Evolutionary conservation across 2,329 filamentous ascomycete genomes (phyloP).

Genomic region (Paecilomyces sp.): DNA sequence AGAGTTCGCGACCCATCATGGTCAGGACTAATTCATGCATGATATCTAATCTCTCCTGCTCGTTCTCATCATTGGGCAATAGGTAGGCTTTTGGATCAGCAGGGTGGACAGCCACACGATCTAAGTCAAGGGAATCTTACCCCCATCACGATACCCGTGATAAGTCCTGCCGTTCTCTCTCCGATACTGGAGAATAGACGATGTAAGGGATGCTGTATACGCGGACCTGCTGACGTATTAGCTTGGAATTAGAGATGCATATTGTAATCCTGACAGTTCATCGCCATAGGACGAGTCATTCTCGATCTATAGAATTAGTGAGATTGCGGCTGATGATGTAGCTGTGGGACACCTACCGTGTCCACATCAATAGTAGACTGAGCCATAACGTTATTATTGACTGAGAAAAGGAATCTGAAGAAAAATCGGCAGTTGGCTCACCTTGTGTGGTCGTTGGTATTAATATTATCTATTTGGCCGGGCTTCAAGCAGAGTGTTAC

Average conservation of each 20-base stretch:
- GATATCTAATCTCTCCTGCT: slow-evolving; percentile 3
- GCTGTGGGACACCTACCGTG: too few relatives aligned
- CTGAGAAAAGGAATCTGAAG: too few relatives aligned
- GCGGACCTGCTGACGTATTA: neutral
- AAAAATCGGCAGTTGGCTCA: too few relatives aligned
- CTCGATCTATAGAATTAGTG: neutral
- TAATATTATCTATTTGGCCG: too few relatives aligned
- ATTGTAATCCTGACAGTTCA: neutral
- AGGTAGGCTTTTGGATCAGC: neutral
- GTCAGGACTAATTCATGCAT: slow-evolving; percentile 1
- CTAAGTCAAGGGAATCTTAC: neutral
- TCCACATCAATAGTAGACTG: too few relatives aligned
- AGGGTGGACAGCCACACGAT: neutral
- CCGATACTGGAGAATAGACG: slow-evolving; percentile 9
- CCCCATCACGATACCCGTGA: slow-evolving; percentile 17
- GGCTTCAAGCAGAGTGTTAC: too few relatives aligned
- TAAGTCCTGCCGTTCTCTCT: slow-evolving; percentile 28
- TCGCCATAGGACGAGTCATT: slow-evolving; percentile 1
- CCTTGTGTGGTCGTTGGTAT: too few relatives aligned
- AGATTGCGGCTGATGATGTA: too few relatives aligned
- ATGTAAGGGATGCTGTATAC: slow-evolving; percentile 1
- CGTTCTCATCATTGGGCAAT: slow-evolving; percentile 5
- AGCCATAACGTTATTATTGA: too few relatives aligned
- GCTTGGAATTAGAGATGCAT: neutral
- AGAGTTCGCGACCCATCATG: slow-evolving; percentile 1